Percentiles rank a stretch among this genome's conserved stretches.
phyloP scores from a whole-genome alignment of 305 asterid genomes.

The Fraxinus sp. region DNA sequence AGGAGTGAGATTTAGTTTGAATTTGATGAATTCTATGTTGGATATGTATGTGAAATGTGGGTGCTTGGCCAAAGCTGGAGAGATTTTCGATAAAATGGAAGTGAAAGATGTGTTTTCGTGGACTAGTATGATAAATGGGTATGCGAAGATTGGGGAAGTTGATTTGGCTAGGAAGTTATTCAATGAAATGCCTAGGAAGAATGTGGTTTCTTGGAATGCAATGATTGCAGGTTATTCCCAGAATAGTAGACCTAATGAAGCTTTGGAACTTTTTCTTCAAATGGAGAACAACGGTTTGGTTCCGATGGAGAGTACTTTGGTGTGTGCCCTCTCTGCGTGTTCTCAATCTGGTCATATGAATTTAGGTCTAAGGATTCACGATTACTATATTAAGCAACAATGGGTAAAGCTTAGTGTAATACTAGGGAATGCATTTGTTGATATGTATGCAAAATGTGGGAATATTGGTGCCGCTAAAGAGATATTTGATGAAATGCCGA shows the following conservation, averaged over 20 bases:
- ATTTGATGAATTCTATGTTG: constrained; percentile 55
- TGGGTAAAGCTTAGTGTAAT: constrained; percentile 33
- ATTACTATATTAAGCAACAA: constrained; percentile 41
- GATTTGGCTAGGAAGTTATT: constrained; percentile 51
- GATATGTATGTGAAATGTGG: constrained; percentile 76
- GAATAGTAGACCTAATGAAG: constrained; percentile 55
- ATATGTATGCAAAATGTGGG: constrained; percentile 75
- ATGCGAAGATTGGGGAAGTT: constrained; percentile 52
- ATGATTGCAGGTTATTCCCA: constrained; percentile 68
- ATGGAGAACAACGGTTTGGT: constrained; percentile 50
- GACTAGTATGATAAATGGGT: constrained; percentile 71
- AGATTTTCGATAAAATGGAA: constrained; percentile 47
- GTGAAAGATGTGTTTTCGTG: constrained; percentile 61
- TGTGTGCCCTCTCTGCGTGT: constrained; percentile 67
- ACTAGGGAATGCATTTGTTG: constrained; percentile 56
- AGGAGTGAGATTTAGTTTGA: constrained; percentile 36
- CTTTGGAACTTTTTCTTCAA: constrained; percentile 48
- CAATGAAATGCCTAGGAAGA: constrained; percentile 58
- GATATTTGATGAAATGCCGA: constrained; percentile 44
- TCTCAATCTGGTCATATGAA: constrained; percentile 56
- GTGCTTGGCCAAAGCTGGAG: constrained; percentile 44
- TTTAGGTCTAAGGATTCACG: constrained; percentile 39
- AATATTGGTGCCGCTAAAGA: constrained; percentile 43
- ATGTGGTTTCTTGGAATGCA: constrained; percentile 71
- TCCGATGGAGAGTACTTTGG: constrained; percentile 59